Percentiles rank a stretch among this genome's conserved stretches.
These are phyloP conservation scores for Fusarium setosum DNA, from an alignment of 2,329 filamentous ascomycete genomes.

Conservation along the genomic window DNA sequence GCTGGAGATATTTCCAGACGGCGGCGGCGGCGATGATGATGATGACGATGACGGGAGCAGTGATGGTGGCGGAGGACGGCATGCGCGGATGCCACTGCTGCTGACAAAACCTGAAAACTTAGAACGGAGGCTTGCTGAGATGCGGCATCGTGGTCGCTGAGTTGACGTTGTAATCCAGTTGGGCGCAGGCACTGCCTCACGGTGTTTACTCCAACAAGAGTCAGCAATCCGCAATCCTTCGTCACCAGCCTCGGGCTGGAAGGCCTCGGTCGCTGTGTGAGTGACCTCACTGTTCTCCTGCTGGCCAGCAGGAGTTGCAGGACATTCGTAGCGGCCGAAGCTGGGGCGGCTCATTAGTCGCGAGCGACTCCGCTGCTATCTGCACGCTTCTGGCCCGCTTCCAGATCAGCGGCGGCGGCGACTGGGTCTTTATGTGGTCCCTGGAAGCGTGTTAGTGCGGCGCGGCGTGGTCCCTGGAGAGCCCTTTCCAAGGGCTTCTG, in stretches of 20 bases:
- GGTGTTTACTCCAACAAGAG: constrained; percentile 22
- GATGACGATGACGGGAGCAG: not conserved
- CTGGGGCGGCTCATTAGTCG: constrained; percentile 44
- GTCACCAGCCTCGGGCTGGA: constrained; percentile 2
- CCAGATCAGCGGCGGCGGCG: constrained; percentile 45
- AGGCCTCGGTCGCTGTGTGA: not conserved
- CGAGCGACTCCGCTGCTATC: constrained; percentile 34
- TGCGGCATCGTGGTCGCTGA: constrained; percentile 11
- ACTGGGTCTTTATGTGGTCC: constrained; percentile 37
- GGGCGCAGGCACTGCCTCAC: not conserved
- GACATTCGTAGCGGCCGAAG: constrained; percentile 42
- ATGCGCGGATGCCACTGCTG: constrained; percentile 7
- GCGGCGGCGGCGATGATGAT: not conserved
- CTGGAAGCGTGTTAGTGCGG: constrained; percentile 25
- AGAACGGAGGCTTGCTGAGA: constrained; percentile 9
- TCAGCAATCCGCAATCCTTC: constrained; percentile 5
- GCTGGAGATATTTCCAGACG: constrained; percentile 4
- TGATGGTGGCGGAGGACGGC: constrained; percentile 15
- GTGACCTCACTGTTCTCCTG: constrained; percentile 25
- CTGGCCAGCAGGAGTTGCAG: constrained; percentile 34
- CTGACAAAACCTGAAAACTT: not conserved
- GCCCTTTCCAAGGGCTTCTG: constrained; percentile 17
- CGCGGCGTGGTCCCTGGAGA: constrained; percentile 30
- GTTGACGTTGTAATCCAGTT: not conserved
- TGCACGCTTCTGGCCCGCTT: constrained; percentile 46